Evolutionary conservation across 805 yeast genomes (phyloP), one percentile per base, ranked within the genome.

Genomic region (Pichia kluyveri): DNA sequence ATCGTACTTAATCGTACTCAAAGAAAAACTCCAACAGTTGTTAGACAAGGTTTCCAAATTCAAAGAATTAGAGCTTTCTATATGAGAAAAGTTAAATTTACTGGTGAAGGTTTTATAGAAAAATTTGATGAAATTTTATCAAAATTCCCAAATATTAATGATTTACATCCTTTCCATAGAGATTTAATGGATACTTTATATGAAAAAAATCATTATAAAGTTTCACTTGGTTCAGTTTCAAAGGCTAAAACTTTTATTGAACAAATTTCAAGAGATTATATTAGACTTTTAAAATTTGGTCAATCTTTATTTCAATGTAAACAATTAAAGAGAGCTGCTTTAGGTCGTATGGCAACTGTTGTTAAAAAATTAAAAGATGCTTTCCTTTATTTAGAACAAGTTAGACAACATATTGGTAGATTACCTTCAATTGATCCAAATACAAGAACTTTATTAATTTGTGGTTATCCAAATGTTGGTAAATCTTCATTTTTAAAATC

Each of bases 401-500:
- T 93, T 50, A 84, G 99, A 73, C 99, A 93, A 74, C 99, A 93
- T 73, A 78, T 93, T 72, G 96, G 98, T 60, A 89, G 99, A 79
- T 76, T 93, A 60, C 99, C 99, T 51, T 79, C 91, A 56, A 93
- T 93, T 66, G 99, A 93, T 69, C 99, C 99, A 64, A 93, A 93
- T 70, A 93, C 99, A 48, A 85, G 99, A 75, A 93, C 99, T 26
- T 73, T 93, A 59, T 77, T 93, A 61, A 91, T 93, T 62, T 93
- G 99, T 73, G 99, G 99, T 53, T 93, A 93, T 70, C 99, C 99
- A 49, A 93, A 93, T 69, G 99, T 93, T 52, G 99, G 99, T 71
- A 93, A 93, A 70, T 93, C 99, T 14, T 88, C 96, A 15, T 93
- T 93, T 70, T 76, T 93, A 68, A 77, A 81, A 63, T 80, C 93